Percentiles rank a stretch among this genome's conserved stretches.
Conservation (phyloP, 805 yeast genomes). For the Cyberlindnera lachancei region DNA sequence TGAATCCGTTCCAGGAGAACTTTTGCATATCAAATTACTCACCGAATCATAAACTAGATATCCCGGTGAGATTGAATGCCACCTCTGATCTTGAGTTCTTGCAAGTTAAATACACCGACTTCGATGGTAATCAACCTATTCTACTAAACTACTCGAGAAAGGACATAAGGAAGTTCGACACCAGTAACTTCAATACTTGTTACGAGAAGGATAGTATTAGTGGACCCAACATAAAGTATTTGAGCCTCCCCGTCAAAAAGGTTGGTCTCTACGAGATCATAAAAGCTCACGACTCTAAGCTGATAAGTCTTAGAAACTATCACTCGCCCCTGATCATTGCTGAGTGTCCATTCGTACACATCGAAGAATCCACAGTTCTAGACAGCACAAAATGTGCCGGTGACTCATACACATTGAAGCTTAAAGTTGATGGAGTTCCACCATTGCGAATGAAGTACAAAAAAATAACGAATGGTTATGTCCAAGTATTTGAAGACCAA, state of each 20-base stretch:
- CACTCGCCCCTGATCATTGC: slow-evolving; percentile 61
- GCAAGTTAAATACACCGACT: slow-evolving; percentile 54
- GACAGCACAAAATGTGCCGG: slow-evolving; percentile 55
- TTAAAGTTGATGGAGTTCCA: slow-evolving; percentile 66
- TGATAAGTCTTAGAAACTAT: slow-evolving; percentile 50
- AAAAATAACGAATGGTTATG: slow-evolving; percentile 33
- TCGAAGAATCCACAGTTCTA: slow-evolving; percentile 30
- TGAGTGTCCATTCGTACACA: slow-evolving; percentile 67
- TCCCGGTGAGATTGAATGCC: slow-evolving; percentile 79
- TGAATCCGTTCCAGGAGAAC: slow-evolving; percentile 66
- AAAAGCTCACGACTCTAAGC: slow-evolving; percentile 60
- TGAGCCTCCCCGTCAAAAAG: slow-evolving; percentile 54
- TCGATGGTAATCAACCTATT: slow-evolving; percentile 41
- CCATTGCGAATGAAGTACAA: slow-evolving; percentile 61
- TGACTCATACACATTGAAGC: slow-evolving; percentile 40
- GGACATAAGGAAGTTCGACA: slow-evolving; percentile 39
- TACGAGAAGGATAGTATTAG: slow-evolving; percentile 21
- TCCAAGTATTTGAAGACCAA: slow-evolving; percentile 32
- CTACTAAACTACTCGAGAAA: slow-evolving; percentile 47
- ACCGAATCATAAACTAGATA: slow-evolving; percentile 26
- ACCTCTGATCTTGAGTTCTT: slow-evolving; percentile 63
- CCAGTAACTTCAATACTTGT: slow-evolving; percentile 12
- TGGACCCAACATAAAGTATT: slow-evolving; percentile 37
- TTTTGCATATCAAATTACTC: slow-evolving; percentile 48
- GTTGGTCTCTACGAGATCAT: slow-evolving; percentile 76